These are phyloP conservation scores for Coprinellus aureogranulatus DNA, from an alignment of 768 basidiomycete species.

Conservation along the genomic window DNA sequence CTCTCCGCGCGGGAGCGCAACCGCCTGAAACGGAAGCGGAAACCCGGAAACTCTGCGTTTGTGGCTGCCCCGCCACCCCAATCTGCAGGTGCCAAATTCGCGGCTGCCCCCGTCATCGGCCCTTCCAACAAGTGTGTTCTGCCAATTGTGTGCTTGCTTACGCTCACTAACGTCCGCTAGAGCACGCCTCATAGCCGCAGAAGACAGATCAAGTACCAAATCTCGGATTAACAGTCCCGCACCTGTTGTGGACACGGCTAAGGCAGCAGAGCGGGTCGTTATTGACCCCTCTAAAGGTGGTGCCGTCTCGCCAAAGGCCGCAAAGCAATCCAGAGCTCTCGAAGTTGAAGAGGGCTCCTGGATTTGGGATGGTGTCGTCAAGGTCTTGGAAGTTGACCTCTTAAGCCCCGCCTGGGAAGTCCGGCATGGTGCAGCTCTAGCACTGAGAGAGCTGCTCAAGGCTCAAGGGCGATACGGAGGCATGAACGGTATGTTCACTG, in stretches of 20 bases:
- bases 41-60: slow-evolving; percentile 79
- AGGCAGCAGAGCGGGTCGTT: slow-evolving; percentile 60
- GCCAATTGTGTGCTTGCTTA: neutral
- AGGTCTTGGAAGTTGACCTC: slow-evolving; percentile 77
- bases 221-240: slow-evolving; percentile 63
- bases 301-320: slow-evolving; percentile 72
- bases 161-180: slow-evolving; percentile 32
- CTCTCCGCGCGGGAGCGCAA: slow-evolving; percentile 93
- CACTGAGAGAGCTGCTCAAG: slow-evolving; percentile 83
- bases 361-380: slow-evolving; percentile 84
- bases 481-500: slow-evolving; percentile 59
- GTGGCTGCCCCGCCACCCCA: slow-evolving; percentile 72
- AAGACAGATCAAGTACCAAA: slow-evolving; percentile 47
- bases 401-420: slow-evolving; percentile 90
- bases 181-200: slow-evolving; percentile 69
- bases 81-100: slow-evolving; percentile 58
- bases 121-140: slow-evolving; percentile 51
- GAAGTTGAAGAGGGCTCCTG: slow-evolving; percentile 73
- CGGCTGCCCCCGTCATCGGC: slow-evolving; percentile 51
- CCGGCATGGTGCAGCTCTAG: slow-evolving; percentile 91
- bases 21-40: slow-evolving; percentile 91
- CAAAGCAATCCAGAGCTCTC: slow-evolving; percentile 74
- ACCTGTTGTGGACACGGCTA: slow-evolving; percentile 33
- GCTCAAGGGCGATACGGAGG: slow-evolving; percentile 80
- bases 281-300: slow-evolving; percentile 84